Evolutionary conservation across 1,284 basidiomycete genomes (phyloP).

Genomic region (Acaromyces ingoldii): DNA sequence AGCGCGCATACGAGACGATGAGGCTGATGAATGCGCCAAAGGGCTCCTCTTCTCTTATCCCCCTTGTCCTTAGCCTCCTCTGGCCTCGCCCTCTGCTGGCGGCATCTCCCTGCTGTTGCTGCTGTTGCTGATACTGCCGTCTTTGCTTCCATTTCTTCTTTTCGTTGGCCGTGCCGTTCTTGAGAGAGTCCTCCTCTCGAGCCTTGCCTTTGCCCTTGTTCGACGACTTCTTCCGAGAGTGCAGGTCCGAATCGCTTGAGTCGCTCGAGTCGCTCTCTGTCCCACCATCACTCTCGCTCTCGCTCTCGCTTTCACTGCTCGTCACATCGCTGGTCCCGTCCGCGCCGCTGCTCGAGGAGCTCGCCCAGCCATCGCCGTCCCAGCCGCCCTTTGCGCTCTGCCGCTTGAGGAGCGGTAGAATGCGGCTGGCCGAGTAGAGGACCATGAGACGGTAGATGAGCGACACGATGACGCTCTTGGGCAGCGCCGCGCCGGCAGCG

Average conservation of each 20-base stretch:
- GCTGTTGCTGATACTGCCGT: background rate
- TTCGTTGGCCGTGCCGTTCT: background rate
- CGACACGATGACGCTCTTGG: constrained; percentile 43
- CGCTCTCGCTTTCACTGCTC: constrained; percentile 9
- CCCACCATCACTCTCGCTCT: background rate
- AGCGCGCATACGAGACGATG: constrained; percentile 40
- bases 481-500: constrained; percentile 23
- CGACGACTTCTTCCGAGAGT: background rate
- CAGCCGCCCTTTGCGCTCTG: constrained; percentile 16
- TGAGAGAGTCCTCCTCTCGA: background rate
- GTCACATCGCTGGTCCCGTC: constrained; percentile 12
- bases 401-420: constrained; percentile 30
- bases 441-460: constrained; percentile 46
- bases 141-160: background rate
- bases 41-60: constrained; percentile 10
- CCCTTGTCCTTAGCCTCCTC: too few species aligned
- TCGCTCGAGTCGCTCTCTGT: background rate
- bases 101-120: background rate
- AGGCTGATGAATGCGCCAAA: constrained; percentile 23
- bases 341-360: constrained; percentile 10
- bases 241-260: too few species aligned
- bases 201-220: constrained; percentile 3
- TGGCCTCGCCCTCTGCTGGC: background rate
- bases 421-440: constrained; percentile 44
- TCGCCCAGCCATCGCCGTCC: constrained; percentile 14